phyloP scores from a whole-genome alignment of 31 red algal genomes.

The Pterothamnion heteromorphum region DNA sequence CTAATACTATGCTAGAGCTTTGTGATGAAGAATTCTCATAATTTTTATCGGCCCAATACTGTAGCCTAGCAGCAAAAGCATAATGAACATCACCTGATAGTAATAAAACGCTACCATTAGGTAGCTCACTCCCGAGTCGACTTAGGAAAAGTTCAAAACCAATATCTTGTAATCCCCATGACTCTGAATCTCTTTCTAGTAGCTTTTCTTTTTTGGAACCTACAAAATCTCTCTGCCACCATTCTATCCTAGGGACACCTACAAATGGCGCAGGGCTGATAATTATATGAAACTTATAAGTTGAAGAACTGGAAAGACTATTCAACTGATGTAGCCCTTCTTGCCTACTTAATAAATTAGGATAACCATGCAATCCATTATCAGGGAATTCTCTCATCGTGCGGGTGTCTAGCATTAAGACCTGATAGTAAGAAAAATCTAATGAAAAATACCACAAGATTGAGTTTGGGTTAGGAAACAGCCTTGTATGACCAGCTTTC shows the following conservation, averaged over 20 bases:
- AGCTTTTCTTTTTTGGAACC: neutral
- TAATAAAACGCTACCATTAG: neutral
- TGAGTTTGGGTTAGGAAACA: neutral
- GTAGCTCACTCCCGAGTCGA: neutral
- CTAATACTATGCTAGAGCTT: too few relatives aligned
- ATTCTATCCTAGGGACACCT: neutral
- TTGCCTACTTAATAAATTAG: neutral
- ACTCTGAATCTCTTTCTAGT: neutral
- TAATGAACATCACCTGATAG: neutral
- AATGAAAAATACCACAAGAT: neutral
- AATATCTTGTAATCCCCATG: neutral
- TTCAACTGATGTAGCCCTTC: neutral
- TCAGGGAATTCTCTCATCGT: neutral
- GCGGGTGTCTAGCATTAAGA: neutral
- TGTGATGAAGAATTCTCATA: too few relatives aligned
- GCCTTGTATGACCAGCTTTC: neutral
- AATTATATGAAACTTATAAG: neutral
- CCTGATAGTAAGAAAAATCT: neutral
- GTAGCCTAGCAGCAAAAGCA: neutral
- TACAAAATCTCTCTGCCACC: neutral
- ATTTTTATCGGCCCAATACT: too few relatives aligned
- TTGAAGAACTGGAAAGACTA: neutral
- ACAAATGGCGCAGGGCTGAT: neutral
- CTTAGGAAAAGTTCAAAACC: neutral
- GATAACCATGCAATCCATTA: neutral